Evolutionary conservation across 2,329 filamentous ascomycete species (phyloP).

Genomic region (Dothiorella sarmentorum): DNA sequence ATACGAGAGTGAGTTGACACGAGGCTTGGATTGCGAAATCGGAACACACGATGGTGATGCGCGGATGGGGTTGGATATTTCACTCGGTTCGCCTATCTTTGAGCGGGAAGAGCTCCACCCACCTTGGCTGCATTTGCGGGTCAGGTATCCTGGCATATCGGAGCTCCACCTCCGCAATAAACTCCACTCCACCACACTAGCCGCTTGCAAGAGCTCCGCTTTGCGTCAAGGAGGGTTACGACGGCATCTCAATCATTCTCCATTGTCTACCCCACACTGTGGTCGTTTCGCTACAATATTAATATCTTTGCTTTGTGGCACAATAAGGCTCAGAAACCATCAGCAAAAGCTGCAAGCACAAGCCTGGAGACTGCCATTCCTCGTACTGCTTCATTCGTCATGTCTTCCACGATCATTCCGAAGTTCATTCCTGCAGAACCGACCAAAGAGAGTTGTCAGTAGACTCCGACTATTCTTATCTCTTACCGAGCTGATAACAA

Average conservation of each 20-base stretch:
- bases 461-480: background rate
- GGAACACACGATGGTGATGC: too few species aligned
- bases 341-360: too few species aligned
- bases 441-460: background rate
- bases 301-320: too few species aligned
- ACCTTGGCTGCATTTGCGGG: background rate
- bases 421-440: background rate
- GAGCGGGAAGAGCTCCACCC: background rate
- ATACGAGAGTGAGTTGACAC: background rate
- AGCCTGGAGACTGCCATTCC: too few species aligned
- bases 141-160: background rate
- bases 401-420: background rate
- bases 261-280: too few species aligned
- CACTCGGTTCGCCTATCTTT: background rate
- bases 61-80: background rate
- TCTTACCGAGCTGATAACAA: background rate
- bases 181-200: background rate
- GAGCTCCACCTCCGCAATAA: background rate
- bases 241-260: too few species aligned
- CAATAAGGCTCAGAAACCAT: too few species aligned
- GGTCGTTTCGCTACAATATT: too few species aligned
- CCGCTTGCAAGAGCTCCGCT: background rate
- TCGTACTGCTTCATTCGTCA: background rate
- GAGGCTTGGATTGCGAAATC: background rate
- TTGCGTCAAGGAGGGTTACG: too few species aligned